Percentiles rank a stretch among this genome's conserved stretches.
phyloP scores from a whole-genome alignment of 2,329 filamentous ascomycete species.

The Arthrobotrys musiformis region DNA sequence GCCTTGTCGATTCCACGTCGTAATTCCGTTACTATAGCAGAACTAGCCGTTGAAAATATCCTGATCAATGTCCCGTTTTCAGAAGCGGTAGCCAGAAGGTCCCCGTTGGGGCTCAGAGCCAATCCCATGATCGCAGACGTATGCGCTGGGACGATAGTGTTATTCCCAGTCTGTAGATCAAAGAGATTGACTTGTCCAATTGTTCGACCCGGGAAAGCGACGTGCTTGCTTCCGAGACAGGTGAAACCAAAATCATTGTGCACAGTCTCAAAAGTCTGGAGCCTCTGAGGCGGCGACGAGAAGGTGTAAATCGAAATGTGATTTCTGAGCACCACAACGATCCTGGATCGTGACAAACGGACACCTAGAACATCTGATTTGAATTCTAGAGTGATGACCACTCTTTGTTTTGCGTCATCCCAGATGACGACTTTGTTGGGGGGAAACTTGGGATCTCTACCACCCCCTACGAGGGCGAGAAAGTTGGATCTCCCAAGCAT shows the following conservation, averaged over 20 bases:
- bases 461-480: slow-evolving; percentile 87
- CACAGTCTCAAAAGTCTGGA: slow-evolving; percentile 83
- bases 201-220: slow-evolving; percentile 89
- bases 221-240: slow-evolving; percentile 76
- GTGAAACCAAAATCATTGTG: slow-evolving; percentile 85
- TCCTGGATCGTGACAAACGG: slow-evolving; percentile 77
- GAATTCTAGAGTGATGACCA: slow-evolving; percentile 80
- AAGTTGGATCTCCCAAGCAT: slow-evolving; percentile 91
- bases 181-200: slow-evolving; percentile 89
- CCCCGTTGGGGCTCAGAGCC: slow-evolving; percentile 80
- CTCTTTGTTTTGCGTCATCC: slow-evolving; percentile 84
- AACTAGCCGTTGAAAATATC: slow-evolving; percentile 82
- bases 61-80: slow-evolving; percentile 91
- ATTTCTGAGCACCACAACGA: slow-evolving; percentile 83
- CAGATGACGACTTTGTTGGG: slow-evolving; percentile 92
- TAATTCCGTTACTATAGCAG: slow-evolving; percentile 83
- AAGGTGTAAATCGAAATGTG: slow-evolving; percentile 84
- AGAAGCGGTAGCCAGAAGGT: slow-evolving; percentile 87
- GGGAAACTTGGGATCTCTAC: slow-evolving; percentile 83
- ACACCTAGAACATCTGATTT: slow-evolving; percentile 83
- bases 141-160: slow-evolving; percentile 94
- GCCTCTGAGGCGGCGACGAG: slow-evolving; percentile 75
- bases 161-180: slow-evolving; percentile 78
- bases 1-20: slow-evolving; percentile 89
- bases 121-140: slow-evolving; percentile 81